Evolutionary conservation across 192 early-diverging fungal species (phyloP).

Genomic region (Umbelopsis ramanniana): DNA sequence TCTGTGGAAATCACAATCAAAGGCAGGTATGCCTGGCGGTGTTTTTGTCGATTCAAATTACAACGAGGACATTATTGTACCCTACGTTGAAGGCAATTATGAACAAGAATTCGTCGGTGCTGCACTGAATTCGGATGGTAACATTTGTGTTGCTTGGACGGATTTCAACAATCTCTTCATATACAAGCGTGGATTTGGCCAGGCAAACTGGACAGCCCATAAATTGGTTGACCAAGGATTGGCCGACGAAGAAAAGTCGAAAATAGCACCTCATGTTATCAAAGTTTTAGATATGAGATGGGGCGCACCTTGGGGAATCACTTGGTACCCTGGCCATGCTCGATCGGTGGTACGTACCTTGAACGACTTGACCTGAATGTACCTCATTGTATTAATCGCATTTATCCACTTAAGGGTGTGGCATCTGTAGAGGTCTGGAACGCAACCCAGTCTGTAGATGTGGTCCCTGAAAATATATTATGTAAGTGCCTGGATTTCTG

Average conservation of each 20-base stretch:
- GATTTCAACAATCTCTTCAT: slow-evolving; percentile 32
- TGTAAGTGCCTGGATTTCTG: background rate
- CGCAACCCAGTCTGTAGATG: background rate
- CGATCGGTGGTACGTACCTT: background rate
- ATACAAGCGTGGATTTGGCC: slow-evolving; percentile 29
- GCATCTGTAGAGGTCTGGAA: slow-evolving; percentile 4
- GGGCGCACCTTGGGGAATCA: slow-evolving; percentile 10
- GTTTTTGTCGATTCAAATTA: background rate
- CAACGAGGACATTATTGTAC: background rate
- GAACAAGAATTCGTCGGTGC: slow-evolving; percentile 18
- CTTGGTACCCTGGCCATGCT: background rate
- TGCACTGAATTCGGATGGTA: slow-evolving; percentile 22
- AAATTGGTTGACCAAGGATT: background rate
- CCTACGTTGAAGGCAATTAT: slow-evolving; percentile 11
- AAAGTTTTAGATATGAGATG: background rate
- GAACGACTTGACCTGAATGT: too few relatives aligned
- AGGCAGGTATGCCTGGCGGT: background rate
- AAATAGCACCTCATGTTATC: background rate
- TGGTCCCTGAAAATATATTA: background rate
- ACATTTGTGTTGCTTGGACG: slow-evolving; percentile 29
- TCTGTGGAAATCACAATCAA: background rate
- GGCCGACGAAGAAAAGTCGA: background rate
- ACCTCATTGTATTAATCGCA: too few relatives aligned
- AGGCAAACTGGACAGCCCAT: background rate
- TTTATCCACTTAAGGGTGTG: too few relatives aligned